Base-by-base conservation (phyloP, 1,139 yeast species). In the Nadsonia commutata region DNA sequence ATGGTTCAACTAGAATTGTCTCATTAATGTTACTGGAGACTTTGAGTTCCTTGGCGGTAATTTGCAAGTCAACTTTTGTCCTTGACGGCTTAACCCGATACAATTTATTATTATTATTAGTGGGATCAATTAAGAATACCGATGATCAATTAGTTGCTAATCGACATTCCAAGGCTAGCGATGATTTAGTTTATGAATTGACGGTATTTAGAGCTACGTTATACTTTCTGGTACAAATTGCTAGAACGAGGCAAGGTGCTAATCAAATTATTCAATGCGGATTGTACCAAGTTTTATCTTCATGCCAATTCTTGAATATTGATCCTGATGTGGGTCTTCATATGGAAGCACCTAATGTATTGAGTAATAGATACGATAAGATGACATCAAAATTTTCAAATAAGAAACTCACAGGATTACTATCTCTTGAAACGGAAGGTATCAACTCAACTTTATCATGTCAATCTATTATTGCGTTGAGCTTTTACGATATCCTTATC, bases 291-390 rank as follows among this genome's bases (percentile, higher is more conserved):
- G 68, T 76, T 1, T 67, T 86, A 45, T 72, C 68, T 47, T 67
- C 72, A 22, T 74, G 82, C 40, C 64, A 65, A 31, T 73, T 84
- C 52, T 63, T 85, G 43, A 59, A 67, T 39, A 68, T 80, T 40
- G 95, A 86, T 57, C 90, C 94, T 0, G 95, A 85, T 56, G 65
- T 84, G 40, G 95, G 94, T 0, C 60, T 82, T 36, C 40, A 40
- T 16, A 36, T 43, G 18, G 44, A 37, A 4, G 43, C 43, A 11
- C 38, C 33, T n/a, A 31, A 38, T 13, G 41, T 40, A 9, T 39
- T 44, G 9, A 39, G 40, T 22, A 36, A 40, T 31, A 39, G 39
- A 18, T 17, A 33, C 13, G 38, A 38, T 16, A 37, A 6, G 23
- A 6, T 6, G 9, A 27, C 19, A 22, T 20, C 33, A n/a, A 20